Evolutionary conservation across 805 yeast genomes (phyloP).

Genomic region (Blastobotrys parvus): DNA sequence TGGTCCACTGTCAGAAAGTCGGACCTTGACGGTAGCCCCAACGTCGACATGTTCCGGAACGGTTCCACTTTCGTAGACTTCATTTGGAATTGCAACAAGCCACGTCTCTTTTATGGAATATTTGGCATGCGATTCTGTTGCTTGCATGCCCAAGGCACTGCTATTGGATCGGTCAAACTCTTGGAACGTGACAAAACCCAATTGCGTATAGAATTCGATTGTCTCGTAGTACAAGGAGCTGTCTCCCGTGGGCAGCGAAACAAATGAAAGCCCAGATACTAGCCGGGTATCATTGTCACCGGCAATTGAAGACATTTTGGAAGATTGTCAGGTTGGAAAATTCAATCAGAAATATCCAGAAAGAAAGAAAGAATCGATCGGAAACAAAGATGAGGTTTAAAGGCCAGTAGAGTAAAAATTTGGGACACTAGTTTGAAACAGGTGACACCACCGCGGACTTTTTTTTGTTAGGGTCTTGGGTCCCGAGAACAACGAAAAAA

Average conservation of each 20-base stretch:
- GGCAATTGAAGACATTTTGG: no score
- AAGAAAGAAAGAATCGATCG: no score
- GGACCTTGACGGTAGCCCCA: conserved; percentile 26
- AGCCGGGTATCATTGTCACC: conserved; percentile 2
- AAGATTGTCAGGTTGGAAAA: no score
- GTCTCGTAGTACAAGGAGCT: conserved; percentile 37
- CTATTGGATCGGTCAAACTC: conserved; percentile 25
- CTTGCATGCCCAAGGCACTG: conserved; percentile 20
- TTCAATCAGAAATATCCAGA: no score
- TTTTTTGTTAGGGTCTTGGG: no score
- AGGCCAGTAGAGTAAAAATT: no score
- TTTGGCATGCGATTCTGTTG: conserved; percentile 19
- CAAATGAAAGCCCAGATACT: conserved; percentile 18
- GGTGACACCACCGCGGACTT: no score
- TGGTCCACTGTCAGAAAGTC: conserved; percentile 23
- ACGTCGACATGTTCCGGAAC: conserved; percentile 5
- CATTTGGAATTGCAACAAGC: conserved; percentile 20
- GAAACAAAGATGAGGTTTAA: no score
- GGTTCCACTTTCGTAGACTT: conserved; percentile 4
- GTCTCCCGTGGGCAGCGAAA: conserved; percentile 43
- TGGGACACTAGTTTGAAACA: no score
- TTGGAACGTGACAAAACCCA: conserved; percentile 31
- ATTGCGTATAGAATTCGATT: conserved; percentile 46
- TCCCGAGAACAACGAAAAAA: no score
- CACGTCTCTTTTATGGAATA: conserved; percentile 23